Evolutionary conservation across 2,329 filamentous ascomycete genomes (phyloP).

Genomic region (Septoria linicola): DNA sequence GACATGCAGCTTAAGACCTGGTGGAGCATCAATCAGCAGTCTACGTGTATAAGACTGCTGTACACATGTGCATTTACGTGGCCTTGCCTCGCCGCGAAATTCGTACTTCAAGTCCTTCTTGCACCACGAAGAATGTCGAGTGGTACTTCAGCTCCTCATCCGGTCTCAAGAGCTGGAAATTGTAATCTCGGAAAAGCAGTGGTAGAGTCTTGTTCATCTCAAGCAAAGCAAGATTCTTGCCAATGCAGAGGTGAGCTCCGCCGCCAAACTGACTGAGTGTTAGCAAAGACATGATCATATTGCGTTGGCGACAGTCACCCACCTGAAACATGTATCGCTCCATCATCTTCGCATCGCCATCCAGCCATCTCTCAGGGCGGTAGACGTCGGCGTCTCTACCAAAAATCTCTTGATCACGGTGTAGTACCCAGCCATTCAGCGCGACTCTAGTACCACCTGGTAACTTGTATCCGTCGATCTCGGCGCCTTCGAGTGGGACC

Average conservation of each 20-base stretch:
- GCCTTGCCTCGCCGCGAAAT: conserved; percentile 42
- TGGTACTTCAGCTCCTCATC: conserved; percentile 53
- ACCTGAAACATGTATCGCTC: conserved; percentile 59
- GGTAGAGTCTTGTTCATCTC: conserved; percentile 35
- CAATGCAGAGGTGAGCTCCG: conserved; percentile 30
- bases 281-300: neutral
- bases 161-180: conserved; percentile 55
- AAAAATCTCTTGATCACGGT: conserved; percentile 43
- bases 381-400: conserved; percentile 20
- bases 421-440: conserved; percentile 56
- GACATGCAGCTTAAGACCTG: no score
- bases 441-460: conserved; percentile 55
- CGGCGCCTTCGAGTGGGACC: conserved; percentile 53
- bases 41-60: neutral
- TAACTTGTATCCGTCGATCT: conserved; percentile 53
- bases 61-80: neutral
- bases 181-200: conserved; percentile 53
- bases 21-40: neutral
- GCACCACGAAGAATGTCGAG: conserved; percentile 61
- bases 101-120: conserved; percentile 54
- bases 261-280: conserved; percentile 27
- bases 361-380: conserved; percentile 27
- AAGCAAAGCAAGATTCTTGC: conserved; percentile 32
- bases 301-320: conserved; percentile 20
- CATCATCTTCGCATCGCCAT: conserved; percentile 47